Conservation (phyloP, 306 rosid species). For the Prosopis cineraria region DNA sequence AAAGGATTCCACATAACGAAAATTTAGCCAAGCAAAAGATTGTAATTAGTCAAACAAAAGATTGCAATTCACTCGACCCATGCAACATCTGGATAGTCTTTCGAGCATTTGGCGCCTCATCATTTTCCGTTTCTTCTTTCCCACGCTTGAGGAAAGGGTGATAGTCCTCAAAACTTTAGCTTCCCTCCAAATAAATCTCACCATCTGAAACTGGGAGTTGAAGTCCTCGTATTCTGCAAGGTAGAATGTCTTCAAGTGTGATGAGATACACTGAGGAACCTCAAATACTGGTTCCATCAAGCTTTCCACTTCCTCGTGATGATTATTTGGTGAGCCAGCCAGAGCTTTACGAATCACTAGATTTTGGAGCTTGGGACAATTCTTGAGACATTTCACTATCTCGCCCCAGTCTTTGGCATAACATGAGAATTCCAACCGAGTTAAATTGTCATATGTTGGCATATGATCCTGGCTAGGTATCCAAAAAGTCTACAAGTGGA, state of each 20-base stretch:
- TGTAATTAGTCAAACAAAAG: background rate
- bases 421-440: background rate
- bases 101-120: background rate
- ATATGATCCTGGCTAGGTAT: background rate
- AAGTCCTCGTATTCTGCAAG: accelerated
- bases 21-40: too few species aligned
- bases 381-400: background rate
- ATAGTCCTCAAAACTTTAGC: constrained; percentile 12
- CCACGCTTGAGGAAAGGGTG: background rate
- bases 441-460: background rate
- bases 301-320: too few species aligned
- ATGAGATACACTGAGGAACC: background rate
- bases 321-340: too few species aligned
- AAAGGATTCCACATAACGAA: too few species aligned
- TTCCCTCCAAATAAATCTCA: constrained; percentile 2
- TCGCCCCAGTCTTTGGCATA: background rate
- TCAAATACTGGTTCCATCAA: background rate
- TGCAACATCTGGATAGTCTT: background rate
- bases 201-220: background rate
- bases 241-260: background rate
- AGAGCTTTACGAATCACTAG: too few species aligned
- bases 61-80: background rate
- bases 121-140: too few species aligned
- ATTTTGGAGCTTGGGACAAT: background rate
- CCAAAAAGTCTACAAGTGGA: background rate